A percentile compares a stretch with the other conserved stretches of the same genome.
These are phyloP conservation scores for Galerina sulciceps DNA, from an alignment of 768 basidiomycete genomes.

Conservation along the genomic window DNA sequence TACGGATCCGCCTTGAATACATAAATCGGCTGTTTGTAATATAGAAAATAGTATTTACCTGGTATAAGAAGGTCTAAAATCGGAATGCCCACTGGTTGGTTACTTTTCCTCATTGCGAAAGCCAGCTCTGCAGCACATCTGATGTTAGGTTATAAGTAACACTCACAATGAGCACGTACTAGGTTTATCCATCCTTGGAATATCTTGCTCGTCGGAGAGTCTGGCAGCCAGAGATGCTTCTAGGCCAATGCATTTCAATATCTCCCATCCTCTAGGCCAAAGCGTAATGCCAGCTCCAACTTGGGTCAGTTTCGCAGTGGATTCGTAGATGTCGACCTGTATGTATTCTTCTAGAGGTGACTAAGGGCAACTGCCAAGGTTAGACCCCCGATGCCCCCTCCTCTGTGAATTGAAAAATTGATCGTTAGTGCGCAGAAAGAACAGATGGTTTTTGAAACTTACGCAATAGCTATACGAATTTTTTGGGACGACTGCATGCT, in stretches of 20 bases:
- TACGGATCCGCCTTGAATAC: conserved; percentile 24
- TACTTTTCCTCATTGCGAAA: conserved; percentile 10
- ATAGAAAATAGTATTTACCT: conserved; percentile 17
- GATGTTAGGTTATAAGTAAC: background rate
- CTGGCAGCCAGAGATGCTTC: conserved; percentile 11
- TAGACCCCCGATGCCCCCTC: conserved; percentile 38
- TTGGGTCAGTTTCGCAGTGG: conserved; percentile 41
- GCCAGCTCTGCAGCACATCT: background rate
- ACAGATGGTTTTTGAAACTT: background rate
- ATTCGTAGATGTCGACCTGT: conserved; percentile 48
- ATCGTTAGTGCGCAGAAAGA: background rate
- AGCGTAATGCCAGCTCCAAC: conserved; percentile 48
- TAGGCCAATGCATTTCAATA: conserved; percentile 43
- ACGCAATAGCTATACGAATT: conserved; percentile 21
- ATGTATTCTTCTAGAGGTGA: conserved; percentile 22
- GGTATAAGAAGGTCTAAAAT: conserved; percentile 1
- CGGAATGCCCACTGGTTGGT: conserved; percentile 5
- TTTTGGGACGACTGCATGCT: conserved; percentile 1
- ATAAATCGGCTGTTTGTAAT: conserved; percentile 19
- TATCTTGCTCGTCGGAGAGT: conserved; percentile 7
- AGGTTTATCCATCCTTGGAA: background rate
- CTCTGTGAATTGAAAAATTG: conserved; percentile 17
- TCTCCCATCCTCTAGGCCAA: conserved; percentile 43
- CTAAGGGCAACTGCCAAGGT: conserved; percentile 25
- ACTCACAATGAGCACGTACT: background rate